Evolutionary conservation across 306 rosid genomes (phyloP), one percentile per base, ranked within the genome.

Genomic region (Cicer yamashitae): DNA sequence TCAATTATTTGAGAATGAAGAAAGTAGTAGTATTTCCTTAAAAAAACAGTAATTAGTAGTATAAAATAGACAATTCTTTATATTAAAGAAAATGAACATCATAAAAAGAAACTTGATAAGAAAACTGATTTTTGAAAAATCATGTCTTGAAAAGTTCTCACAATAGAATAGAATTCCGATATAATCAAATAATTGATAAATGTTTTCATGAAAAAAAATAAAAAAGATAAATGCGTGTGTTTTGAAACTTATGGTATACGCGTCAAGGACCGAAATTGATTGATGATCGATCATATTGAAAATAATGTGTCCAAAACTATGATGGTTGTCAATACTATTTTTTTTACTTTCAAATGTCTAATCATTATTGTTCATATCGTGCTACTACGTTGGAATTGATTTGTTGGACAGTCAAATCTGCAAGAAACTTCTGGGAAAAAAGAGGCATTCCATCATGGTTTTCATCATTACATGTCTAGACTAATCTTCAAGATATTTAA

Each of bases 341-440:
- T 47, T 37, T 72, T 61, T 48, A 2, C 11, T 6, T 78, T 81
- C 81, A 63, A 84, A 84, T 9, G 83, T 84, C 78, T 69, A 73
- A 84, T 77, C 78, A 77, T 81, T 62, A 25, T 53, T 74, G 75
- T 77, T 64, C 68, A 46, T 22, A 50, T 77, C 50, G 63, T 84
- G 82, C 78, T 62, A 70, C 67, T 62, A 62, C 10, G 63, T 77
- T 74, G 83, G 72, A 58, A 62, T 81, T 77, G 72, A 70, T 77
- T 81, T 77, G 50, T 40, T 70, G 30, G 59, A 62, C 61, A 30
- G n/a, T 62, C 13, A 43, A 67, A 59, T 80, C 53, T 61, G 5
- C 67, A 81, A 67, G 85, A 84, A 84, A 74, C 81, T 81, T 77
- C 83, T 46, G 12, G 57, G 83, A 40, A 75, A 43, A 25, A 82